Conservation (phyloP, 2,329 filamentous ascomycete genomes). For the Chlorencoelia australis region DNA sequence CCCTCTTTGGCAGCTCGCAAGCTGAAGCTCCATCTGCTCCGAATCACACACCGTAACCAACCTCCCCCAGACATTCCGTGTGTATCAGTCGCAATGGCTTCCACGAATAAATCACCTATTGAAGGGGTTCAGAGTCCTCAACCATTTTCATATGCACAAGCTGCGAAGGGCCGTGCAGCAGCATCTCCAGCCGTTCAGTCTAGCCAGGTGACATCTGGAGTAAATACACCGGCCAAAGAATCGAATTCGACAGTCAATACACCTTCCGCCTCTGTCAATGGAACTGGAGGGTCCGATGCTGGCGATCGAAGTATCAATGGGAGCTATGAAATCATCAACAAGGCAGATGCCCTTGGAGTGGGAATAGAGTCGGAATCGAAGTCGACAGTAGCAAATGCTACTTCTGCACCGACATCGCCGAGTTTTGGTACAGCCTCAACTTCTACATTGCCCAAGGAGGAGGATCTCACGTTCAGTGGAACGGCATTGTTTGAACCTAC, state of each 20-base stretch:
- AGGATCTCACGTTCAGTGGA: conserved; percentile 47
- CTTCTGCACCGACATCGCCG: conserved; percentile 40
- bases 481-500: conserved; percentile 56
- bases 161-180: conserved; percentile 63
- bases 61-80: conserved; percentile 5
- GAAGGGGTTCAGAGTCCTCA: conserved; percentile 32
- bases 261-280: conserved; percentile 16
- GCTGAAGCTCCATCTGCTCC: conserved; percentile 7
- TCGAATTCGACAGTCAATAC: conserved; percentile 19
- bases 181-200: conserved; percentile 20
- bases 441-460: conserved; percentile 40
- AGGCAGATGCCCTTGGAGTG: conserved; percentile 14
- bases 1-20: background rate
- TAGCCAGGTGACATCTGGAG: conserved; percentile 23
- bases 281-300: conserved; percentile 17
- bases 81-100: conserved; percentile 35
- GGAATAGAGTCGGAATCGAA: conserved; percentile 16
- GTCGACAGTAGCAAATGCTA: conserved; percentile 17
- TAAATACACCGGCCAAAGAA: conserved; percentile 25
- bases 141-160: conserved; percentile 89
- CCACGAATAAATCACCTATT: conserved; percentile 28
- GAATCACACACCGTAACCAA: conserved; percentile 6
- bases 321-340: conserved; percentile 14
- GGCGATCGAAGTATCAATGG: conserved; percentile 21
- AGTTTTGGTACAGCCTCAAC: conserved; percentile 42